These are phyloP conservation scores for Fonsecaea pugnacius DNA, from an alignment of 2,329 filamentous ascomycete species.

Conservation along the genomic window DNA sequence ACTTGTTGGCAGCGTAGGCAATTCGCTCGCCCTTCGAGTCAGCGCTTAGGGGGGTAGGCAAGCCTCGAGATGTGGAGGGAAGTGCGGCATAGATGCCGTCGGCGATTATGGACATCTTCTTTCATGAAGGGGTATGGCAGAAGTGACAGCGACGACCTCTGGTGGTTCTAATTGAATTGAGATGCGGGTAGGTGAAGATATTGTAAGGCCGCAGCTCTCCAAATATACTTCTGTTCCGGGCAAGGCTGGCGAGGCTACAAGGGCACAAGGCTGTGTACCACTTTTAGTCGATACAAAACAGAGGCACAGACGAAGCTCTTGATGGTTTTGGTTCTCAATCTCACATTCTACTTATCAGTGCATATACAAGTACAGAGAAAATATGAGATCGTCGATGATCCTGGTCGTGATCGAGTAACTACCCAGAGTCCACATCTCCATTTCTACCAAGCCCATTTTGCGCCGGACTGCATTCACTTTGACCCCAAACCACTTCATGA, in stretches of 20 bases:
- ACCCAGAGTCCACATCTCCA: background rate
- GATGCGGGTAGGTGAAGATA: background rate
- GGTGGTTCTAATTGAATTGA: background rate
- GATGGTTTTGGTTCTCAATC: background rate
- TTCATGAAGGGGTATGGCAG: background rate
- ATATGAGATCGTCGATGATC: background rate
- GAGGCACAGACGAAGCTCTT: background rate
- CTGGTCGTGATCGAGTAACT: background rate
- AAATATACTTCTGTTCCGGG: background rate
- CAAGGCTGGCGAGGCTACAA: background rate
- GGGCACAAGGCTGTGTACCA: background rate
- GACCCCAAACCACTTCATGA: constrained; percentile 32
- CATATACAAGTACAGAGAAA: background rate
- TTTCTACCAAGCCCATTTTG: background rate
- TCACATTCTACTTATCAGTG: background rate
- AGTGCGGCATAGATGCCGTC: constrained; percentile 75
- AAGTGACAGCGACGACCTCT: background rate
- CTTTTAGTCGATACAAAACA: background rate
- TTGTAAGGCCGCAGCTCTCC: background rate
- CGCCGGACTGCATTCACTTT: background rate
- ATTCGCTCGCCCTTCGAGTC: constrained; percentile 90
- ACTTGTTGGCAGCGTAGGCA: constrained; percentile 94
- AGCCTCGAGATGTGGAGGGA: constrained; percentile 80
- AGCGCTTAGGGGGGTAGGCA: constrained; percentile 84
- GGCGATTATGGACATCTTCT: constrained; percentile 1